Conservation (phyloP, 129 eudicot species). For the Escallonia rubra region DNA sequence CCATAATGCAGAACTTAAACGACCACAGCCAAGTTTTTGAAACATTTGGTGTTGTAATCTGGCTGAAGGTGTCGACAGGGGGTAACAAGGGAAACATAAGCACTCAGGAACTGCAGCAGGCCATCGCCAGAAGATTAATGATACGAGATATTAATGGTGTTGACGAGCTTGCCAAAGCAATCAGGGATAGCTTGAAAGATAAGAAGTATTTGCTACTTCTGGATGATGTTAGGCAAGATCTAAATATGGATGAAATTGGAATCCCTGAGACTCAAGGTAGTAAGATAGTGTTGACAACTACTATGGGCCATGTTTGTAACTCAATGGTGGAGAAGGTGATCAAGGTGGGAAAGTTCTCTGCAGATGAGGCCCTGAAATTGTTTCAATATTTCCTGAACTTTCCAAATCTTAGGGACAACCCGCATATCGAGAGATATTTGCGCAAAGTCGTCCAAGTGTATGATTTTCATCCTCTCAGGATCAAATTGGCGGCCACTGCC, state of each 20-base stretch:
- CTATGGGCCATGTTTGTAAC: conserved; percentile 10
- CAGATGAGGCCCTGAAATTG: conserved; percentile 21
- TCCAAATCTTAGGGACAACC: conserved; percentile 8
- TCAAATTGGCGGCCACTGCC: conserved; percentile 15
- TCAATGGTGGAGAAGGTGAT: conserved; percentile 11
- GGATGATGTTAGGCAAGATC: conserved; percentile 26
- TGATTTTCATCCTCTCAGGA: conserved; percentile 20
- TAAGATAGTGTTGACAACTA: conserved; percentile 24
- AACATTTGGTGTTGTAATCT: conserved; percentile 27
- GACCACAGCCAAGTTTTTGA: conserved; percentile 17
- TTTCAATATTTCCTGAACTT: conserved; percentile 17
- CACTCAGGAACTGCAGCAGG: conserved; percentile 20
- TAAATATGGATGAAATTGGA: conserved; percentile 19
- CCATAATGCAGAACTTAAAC: conserved; percentile 33
- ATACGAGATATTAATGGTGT: conserved; percentile 13
- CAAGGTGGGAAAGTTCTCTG: conserved; percentile 1
- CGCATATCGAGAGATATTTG: conserved; percentile 9
- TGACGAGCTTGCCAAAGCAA: conserved; percentile 9
- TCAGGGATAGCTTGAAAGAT: conserved; percentile 12
- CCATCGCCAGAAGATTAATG: conserved; percentile 16
- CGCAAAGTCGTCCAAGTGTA: conserved; percentile 11
- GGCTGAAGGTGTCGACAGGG: conserved; percentile 19
- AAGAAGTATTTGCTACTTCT: conserved; percentile 31
- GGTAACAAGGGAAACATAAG: conserved; percentile 9
- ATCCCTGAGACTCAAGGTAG: conserved; percentile 15